These are phyloP conservation scores for Apiospora phragmitis DNA, from an alignment of 2,329 filamentous ascomycete species.

Conservation along the genomic window DNA sequence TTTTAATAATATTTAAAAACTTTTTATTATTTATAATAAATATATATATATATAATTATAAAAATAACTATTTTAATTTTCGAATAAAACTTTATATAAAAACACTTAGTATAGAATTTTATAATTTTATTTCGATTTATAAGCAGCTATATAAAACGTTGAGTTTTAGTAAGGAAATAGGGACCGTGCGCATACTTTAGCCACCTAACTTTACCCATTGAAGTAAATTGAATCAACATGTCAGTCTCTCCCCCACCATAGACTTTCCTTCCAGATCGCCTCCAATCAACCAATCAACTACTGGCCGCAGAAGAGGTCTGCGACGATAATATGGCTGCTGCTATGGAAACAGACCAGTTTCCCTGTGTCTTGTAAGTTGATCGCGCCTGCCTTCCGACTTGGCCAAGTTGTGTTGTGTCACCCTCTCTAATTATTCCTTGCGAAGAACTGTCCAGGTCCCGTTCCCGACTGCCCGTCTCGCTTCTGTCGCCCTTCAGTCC, in stretches of 20 bases:
- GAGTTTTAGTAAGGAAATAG: no score
- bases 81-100: no score
- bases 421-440: slow-evolving; percentile 20
- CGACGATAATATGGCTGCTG: slow-evolving; percentile 6
- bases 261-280: not conserved
- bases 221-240: not conserved
- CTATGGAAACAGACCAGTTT: slow-evolving; percentile 9
- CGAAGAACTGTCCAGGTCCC: slow-evolving; percentile 73
- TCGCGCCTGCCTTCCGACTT: not conserved
- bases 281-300: not conserved
- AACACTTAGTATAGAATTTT: no score
- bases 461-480: slow-evolving; percentile 78
- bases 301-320: slow-evolving; percentile 5
- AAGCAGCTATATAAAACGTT: no score
- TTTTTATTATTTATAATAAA: no score
- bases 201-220: not conserved
- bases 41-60: no score
- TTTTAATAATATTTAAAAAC: no score
- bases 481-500: slow-evolving; percentile 71
- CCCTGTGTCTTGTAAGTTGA: slow-evolving; percentile 12
- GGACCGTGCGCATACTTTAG: no score
- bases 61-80: no score
- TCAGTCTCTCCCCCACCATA: not conserved
- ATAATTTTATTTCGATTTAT: no score
- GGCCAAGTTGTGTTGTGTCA: not conserved